Conservation (phyloP, 2,329 filamentous ascomycete genomes). For the Trichoderma atrobrunneum region DNA sequence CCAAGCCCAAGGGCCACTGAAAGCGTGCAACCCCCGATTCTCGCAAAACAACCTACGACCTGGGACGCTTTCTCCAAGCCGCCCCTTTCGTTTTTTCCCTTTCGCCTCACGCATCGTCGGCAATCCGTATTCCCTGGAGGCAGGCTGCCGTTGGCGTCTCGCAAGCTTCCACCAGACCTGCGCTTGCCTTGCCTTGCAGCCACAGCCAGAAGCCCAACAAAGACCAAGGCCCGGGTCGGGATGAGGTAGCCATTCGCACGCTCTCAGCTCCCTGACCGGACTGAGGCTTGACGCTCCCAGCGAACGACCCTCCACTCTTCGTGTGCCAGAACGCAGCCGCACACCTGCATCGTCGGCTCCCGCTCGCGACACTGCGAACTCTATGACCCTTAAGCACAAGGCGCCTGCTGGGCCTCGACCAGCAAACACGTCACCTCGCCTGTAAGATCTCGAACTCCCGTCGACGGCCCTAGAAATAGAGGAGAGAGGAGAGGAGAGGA, state of each 20-base stretch:
- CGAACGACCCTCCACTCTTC: slow-evolving; percentile 18
- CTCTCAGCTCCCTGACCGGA: slow-evolving; percentile 61
- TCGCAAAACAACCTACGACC: slow-evolving; percentile 17
- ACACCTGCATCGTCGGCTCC: slow-evolving; percentile 27
- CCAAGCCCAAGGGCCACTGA: slow-evolving; percentile 6
- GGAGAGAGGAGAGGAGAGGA: not conserved
- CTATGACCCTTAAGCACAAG: slow-evolving; percentile 47
- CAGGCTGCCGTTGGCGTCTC: slow-evolving; percentile 20
- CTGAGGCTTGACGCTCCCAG: slow-evolving; percentile 43
- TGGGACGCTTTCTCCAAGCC: slow-evolving; percentile 1
- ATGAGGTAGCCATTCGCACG: slow-evolving; percentile 57
- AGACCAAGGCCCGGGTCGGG: slow-evolving; percentile 37
- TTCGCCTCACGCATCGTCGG: slow-evolving; percentile 17
- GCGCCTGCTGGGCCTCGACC: slow-evolving; percentile 59
- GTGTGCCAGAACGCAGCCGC: slow-evolving; percentile 8
- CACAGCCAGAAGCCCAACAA: not conserved
- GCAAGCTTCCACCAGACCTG: slow-evolving; percentile 17
- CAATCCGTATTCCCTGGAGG: slow-evolving; percentile 15
- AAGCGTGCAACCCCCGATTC: slow-evolving; percentile 19
- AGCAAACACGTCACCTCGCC: slow-evolving; percentile 54
- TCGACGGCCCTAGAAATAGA: not conserved
- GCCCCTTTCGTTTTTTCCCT: slow-evolving; percentile 19
- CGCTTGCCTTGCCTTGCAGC: slow-evolving; percentile 17
- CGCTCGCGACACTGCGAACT: slow-evolving; percentile 23
- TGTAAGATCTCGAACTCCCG: slow-evolving; percentile 40